Evolutionary conservation across 2,329 filamentous ascomycete species (phyloP), one percentile per base, ranked within the genome.

Genomic region (Fusarium bactridioides): DNA sequence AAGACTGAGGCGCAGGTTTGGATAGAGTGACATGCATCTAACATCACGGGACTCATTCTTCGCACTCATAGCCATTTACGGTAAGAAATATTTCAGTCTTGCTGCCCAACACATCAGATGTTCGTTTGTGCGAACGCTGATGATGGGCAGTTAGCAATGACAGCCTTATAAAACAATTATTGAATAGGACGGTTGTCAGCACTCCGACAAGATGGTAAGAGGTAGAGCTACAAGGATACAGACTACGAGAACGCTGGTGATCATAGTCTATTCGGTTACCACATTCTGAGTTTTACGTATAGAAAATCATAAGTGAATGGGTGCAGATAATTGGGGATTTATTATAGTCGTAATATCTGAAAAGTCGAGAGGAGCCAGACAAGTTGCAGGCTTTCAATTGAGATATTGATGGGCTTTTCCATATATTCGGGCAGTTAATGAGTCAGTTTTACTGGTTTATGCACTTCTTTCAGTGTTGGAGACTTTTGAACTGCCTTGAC

Each of bases 1-100:
- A 66, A 66, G 16, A 64, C 33, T 72, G 69, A 70, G 69, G 69
- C 69, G 60, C 66, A 72, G 69, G 27, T 33, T 45, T 41, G 38
- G 33, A 55, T 41, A 56, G 37, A 47, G 33, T 56, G 53, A 27
- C 51, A 66, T 64, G 40, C 29, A 54, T 56, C 25, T 25, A 25
- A 64, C 40, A 69, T 69, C 66, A 69, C 53, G 65, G 38, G 65
- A 69, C 67, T 69, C 43, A n/a, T 69, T 31, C 60, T 35, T 69
- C 51, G 59, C 65, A 59, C 25, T 50, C 44, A 38, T 64, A n/a
- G 19, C 66, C 50, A 37, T 31, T 64, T 57, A 31, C 21, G 64
- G 40, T 23, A 41, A 69, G 15, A 23, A 35, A 44, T 10, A 16
- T 18, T 23, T 55, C 40, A 33, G 19, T 23, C 35, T 69, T 69